Evolutionary conservation across 495 filamentous ascomycete genomes (phyloP), one percentile per base, ranked within the genome.

Genomic region (Penicillium desertorum): DNA sequence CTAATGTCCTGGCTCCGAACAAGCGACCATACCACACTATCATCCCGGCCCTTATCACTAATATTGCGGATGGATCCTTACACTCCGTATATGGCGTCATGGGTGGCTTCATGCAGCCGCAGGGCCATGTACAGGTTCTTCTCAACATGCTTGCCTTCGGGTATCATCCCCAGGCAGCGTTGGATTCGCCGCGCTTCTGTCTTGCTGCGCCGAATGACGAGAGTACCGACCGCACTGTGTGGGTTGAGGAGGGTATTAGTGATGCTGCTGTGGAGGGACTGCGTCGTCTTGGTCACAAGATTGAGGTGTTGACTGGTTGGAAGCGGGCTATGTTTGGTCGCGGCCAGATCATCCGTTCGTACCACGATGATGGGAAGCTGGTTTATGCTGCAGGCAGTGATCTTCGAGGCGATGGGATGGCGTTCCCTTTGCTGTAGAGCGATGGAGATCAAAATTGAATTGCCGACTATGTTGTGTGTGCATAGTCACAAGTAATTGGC

Each of bases 61-160:
- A 91, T 58, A 65, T 83, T 1, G 77, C 73, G 16, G 90, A 93
- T 60, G 81, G 80, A 19, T 84, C 77, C 17, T 72, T 98, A 56
- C 88, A 96, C 66, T 85, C 83, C 39, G 90, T 96, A 0, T 96
- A 90, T 61, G 95, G 94, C 45, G 92, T 96, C 47, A 98, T 98
- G 94, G 94, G 94, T 58, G 94, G 94, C 32, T 96, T 92, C 73
- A 98, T 98, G 95, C 94, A 98, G 77, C 94, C 94, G 0, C 94
- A 98, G 76, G 94, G 94, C 10, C 94, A 98, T 66, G 90, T 98
- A 14, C 94, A 98, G 71, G 91, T 97, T 3, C 73, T 98, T 50
- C 80, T 98, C 8, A 96, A 96, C 56, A 90, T 95, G 84, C 71
- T 96, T 4, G 85, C 88, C 0, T 96, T 94, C 68, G 84, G 85